Evolutionary conservation across 345 rosid species (phyloP), one percentile per base, ranked within the genome.

Genomic region (Acer saccharum): DNA sequence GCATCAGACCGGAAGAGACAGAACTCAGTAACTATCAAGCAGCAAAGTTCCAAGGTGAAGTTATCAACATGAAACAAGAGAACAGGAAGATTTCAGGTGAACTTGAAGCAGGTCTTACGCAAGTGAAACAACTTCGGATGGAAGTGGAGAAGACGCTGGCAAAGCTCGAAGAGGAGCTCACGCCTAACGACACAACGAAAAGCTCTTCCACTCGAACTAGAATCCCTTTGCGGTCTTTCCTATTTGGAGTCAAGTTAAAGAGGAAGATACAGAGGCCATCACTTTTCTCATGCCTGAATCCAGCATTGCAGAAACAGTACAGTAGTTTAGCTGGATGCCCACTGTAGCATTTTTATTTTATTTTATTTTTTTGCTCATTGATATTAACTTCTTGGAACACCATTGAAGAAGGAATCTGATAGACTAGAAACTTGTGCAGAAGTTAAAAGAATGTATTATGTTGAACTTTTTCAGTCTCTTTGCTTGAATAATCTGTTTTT

Each of bases 1-100:
- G 77, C 27, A 44, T 72, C 21, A 76, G 43, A 11, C 82, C 67
- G 32, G 84, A 73, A 71, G 91, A 84, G 32, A 74, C 81, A 1
- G 89, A 86, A 77, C 80, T 91, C 11, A 87, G 82, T 48, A 85
- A 76, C 65, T 89, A 84, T 73, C 92, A 94, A 79, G 95, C 93
- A 1, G 97, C 97, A 7, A 89, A 89, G 88, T 90, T 91, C 74
- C 97, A 89, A 65, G 98, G 98, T 10, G 98, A 96, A 84, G 75
- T 92, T 80, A 81, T 89, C 32, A 92, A 91, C 92, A 94, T 96
- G 98, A 90, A 93, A 78, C 98, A 91, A 73, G 99, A 94, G 79
- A 91, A 81, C 89, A 83, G 74, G 69, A 96, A 89, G 88, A 87
- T 96, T 23, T 83, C 89, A 0, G 75, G 79, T 2, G 93, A 96